Evolutionary conservation across 805 yeast species (phyloP).

Genomic region (Zygosaccharomyces siamensis): DNA sequence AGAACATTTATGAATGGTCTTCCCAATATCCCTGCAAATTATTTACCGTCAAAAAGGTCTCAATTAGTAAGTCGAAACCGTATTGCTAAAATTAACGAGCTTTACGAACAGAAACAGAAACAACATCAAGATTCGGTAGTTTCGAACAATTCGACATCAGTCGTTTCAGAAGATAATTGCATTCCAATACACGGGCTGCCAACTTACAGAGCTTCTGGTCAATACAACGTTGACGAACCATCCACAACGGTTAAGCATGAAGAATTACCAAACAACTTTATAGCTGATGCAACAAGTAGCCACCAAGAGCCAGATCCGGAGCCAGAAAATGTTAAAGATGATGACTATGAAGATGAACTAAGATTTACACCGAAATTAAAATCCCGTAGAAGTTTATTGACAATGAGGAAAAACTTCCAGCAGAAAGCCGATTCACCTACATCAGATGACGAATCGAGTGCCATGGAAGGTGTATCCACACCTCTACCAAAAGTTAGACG

Average conservation of each 20-base stretch:
- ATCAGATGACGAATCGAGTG: background rate
- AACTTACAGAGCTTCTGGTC: constrained; percentile 3
- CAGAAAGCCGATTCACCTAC: constrained; percentile 1
- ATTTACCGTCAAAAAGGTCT: constrained; percentile 18
- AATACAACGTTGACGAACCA: constrained; percentile 5
- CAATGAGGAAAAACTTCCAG: constrained; percentile 5
- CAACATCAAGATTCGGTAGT: constrained; percentile 22
- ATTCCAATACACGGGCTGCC: constrained; percentile 9
- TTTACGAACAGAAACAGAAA: constrained; percentile 17
- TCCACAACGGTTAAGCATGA: constrained; percentile 14
- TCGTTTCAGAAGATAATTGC: constrained; percentile 15
- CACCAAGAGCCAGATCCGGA: background rate
- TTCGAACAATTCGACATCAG: constrained; percentile 22
- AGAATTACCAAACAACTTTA: constrained; percentile 9
- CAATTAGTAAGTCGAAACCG: constrained; percentile 23
- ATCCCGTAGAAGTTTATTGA: constrained; percentile 20
- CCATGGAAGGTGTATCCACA: background rate
- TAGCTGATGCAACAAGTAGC: background rate
- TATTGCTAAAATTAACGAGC: constrained; percentile 23
- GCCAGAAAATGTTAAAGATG: constrained; percentile 9
- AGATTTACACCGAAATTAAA: constrained; percentile 26
- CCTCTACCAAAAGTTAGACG: background rate
- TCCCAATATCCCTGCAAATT: constrained; percentile 11
- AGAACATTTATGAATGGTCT: constrained; percentile 15
- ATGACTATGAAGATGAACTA: constrained; percentile 33